Base-by-base conservation (phyloP, 305 asterid species). In the Rubia tinctorum region DNA sequence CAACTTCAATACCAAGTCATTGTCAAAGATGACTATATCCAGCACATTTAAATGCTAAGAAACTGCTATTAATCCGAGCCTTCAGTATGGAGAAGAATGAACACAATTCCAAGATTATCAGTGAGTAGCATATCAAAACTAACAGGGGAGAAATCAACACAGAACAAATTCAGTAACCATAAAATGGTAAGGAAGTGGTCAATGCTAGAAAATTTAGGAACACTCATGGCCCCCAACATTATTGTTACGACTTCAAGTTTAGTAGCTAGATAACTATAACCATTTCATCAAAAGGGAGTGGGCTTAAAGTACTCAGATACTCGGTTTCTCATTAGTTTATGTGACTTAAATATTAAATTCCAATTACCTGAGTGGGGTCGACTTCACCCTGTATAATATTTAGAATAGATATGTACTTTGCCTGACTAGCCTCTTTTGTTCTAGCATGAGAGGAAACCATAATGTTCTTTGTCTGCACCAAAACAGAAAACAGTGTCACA, bases 331-430 rank as follows among this genome's bases (percentile, higher is more conserved):
- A 43, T 37, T 39, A 37, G 27, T 12, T 63, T 3, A 20, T 43
- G 44, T 13, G 34, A 30, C 49, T 59, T 61, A 40, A 67, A 22
- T 59, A 78, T 69, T 66, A 37, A 67, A 55, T 55, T 58, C 72
- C 66, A 77, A 76, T 61, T 87, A 90, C 99, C 99, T 95, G 98
- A 68, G 99, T 92, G 61, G 99, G 99, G 86, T 95, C 99, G 73
- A 95, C 99, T 81, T 95, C 99, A 79, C 99, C 99, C 83, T 95
- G 99, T 78, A 95, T 95, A 70, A 95, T 95, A 83, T 95, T 95
- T 82, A 95, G 84, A 74, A 95, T 95, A 30, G 99, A 95, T 78
- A 95, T 95, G 86, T 92, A 95, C 77, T 95, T 95, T 72, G 99
- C 96, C 84, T 89, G 99, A 82, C 98, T 95, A 70, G 99, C 99